Conservation (phyloP, 352 stramenopile genomes). For the Peronosclerospora sorghi region DNA sequence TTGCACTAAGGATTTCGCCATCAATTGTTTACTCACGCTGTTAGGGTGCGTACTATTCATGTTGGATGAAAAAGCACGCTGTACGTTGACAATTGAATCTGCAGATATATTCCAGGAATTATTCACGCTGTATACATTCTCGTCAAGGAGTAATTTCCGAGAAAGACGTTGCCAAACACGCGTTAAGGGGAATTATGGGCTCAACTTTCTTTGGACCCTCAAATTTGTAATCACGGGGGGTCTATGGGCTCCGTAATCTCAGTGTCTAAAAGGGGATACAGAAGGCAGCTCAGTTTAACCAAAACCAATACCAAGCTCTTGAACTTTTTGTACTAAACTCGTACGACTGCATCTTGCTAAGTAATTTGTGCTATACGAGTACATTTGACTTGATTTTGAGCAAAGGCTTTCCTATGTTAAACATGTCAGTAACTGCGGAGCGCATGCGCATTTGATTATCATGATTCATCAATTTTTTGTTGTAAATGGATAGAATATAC, state of each 20-base stretch:
- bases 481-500: conserved; percentile 23
- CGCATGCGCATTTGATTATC: conserved; percentile 2
- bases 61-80: not conserved
- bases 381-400: conserved; percentile 16
- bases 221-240: too few species aligned
- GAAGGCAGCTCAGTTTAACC: too few species aligned
- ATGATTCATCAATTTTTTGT: conserved; percentile 3
- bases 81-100: not conserved
- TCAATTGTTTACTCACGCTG: conserved; percentile 55
- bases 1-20: conserved; percentile 47
- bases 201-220: too few species aligned
- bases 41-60: conserved; percentile 24
- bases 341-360: too few species aligned
- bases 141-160: conserved; percentile 1
- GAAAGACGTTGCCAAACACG: too few species aligned
- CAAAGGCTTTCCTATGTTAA: conserved; percentile 19
- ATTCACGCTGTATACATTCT: conserved; percentile 36
- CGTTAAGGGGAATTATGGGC: too few species aligned
- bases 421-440: conserved; percentile 12
- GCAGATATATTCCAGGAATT: conserved; percentile 45
- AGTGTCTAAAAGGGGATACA: too few species aligned
- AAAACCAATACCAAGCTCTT: too few species aligned
- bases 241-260: too few species aligned
- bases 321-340: too few species aligned
- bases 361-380: conserved; percentile 6